phyloP scores from a whole-genome alignment of 2,329 filamentous ascomycete genomes.

The Aaosphaeria pasadenensis region DNA sequence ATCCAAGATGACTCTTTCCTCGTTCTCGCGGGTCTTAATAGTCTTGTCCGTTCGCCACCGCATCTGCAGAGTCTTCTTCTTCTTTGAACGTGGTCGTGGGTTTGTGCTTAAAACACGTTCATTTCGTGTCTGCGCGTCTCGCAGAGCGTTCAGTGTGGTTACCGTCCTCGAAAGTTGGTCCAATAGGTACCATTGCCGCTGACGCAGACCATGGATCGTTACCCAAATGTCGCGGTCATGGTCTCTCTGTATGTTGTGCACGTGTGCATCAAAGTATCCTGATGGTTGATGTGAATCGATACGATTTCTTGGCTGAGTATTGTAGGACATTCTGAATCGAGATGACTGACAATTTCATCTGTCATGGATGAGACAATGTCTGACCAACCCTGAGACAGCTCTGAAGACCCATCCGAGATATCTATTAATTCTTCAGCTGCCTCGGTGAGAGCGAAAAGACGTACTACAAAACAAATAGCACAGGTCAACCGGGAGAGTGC shows the following conservation, averaged over 20 bases:
- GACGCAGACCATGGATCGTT: slow-evolving; percentile 13
- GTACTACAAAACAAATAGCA: too few relatives aligned
- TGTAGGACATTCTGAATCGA: too few relatives aligned
- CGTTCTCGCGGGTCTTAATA: slow-evolving; percentile 29
- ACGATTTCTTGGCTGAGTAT: slow-evolving; percentile 2
- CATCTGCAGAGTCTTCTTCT: slow-evolving; percentile 27
- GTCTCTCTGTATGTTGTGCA: slow-evolving; percentile 6
- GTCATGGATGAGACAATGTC: too few relatives aligned
- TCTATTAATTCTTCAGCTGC: too few relatives aligned
- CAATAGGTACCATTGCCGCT: slow-evolving; percentile 23
- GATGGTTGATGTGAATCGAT: slow-evolving; percentile 4
- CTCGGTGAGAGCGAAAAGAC: too few relatives aligned
- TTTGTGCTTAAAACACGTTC: slow-evolving; percentile 15
- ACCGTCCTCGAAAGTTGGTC: slow-evolving; percentile 28
- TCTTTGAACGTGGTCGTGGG: slow-evolving; percentile 19
- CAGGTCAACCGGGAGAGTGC: too few relatives aligned
- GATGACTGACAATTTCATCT: too few relatives aligned
- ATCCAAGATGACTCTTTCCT: slow-evolving; percentile 26
- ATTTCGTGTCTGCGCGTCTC: slow-evolving; percentile 26
- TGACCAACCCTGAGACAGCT: too few relatives aligned
- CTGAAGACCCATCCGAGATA: too few relatives aligned
- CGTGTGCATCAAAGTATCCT: slow-evolving; percentile 9
- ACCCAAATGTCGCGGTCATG: slow-evolving; percentile 8
- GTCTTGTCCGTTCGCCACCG: slow-evolving; percentile 26
- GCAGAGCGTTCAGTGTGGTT: slow-evolving; percentile 28